Conservation (phyloP, 176 grass and related monocot species). For the Carex kokanica region DNA sequence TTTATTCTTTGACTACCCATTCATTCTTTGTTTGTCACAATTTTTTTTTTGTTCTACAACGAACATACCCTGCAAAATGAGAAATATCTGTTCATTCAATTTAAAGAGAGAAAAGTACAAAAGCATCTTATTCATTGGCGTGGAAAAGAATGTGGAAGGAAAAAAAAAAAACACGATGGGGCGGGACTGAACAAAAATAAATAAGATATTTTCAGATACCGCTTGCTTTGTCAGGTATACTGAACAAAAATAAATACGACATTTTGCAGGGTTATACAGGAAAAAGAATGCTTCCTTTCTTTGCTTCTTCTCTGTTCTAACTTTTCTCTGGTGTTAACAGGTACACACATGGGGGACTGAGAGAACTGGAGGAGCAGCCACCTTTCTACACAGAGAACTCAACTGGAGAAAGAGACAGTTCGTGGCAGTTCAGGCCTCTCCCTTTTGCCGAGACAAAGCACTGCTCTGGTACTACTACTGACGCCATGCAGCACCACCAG, state of each 20-base stretch:
- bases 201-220: too few species aligned
- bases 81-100: slow-evolving; percentile 5
- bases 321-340: slow-evolving; percentile 33
- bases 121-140: neutral
- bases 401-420: slow-evolving; percentile 46
- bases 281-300: slow-evolving; percentile 13
- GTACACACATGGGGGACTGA: slow-evolving; percentile 48
- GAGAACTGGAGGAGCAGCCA: slow-evolving; percentile 61
- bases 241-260: neutral
- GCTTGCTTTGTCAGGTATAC: neutral
- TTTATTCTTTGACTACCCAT: neutral
- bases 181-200: too few species aligned
- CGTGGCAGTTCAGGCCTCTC: slow-evolving; percentile 82
- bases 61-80: neutral
- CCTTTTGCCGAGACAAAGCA: slow-evolving; percentile 21
- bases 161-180: too few species aligned
- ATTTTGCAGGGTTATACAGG: slow-evolving; percentile 4
- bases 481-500: slow-evolving; percentile 31
- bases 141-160: neutral
- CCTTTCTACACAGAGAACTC: slow-evolving; percentile 61
- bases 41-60: neutral
- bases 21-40: neutral
- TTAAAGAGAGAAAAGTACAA: neutral
- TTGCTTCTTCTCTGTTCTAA: slow-evolving; percentile 8
- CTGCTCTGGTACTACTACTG: slow-evolving; percentile 34